These are phyloP conservation scores for Phytophthora podocarpi DNA, from an alignment of 352 stramenopile genomes.

Conservation along the genomic window DNA sequence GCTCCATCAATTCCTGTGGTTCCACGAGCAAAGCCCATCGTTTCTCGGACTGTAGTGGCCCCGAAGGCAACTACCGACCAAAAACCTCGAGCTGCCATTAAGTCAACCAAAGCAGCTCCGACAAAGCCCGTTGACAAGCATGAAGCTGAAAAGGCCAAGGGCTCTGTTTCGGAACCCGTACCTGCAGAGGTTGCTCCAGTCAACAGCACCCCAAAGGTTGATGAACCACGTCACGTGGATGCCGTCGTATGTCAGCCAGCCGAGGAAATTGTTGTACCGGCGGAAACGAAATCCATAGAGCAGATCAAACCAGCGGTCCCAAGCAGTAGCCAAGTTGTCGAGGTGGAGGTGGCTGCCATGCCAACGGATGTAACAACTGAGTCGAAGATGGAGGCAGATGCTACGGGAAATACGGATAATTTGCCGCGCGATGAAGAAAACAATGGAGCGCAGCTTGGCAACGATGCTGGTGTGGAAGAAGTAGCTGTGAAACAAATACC, in stretches of 20 bases:
- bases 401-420: not conserved
- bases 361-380: not conserved
- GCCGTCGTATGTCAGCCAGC: not conserved
- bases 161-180: not conserved
- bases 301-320: not conserved
- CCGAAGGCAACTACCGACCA: conserved; percentile 6
- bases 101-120: conserved; percentile 10
- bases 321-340: not conserved
- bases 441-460: not conserved
- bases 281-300: not conserved
- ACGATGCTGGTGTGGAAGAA: not conserved
- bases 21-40: conserved; percentile 16
- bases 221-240: not conserved
- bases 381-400: not conserved
- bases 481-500: not conserved
- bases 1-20: not conserved
- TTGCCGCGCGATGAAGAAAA: not conserved
- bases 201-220: not conserved
- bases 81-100: conserved; percentile 16
- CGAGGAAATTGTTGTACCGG: not conserved
- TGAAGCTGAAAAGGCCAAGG: not conserved
- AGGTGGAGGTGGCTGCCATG: not conserved
- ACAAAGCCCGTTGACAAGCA: conserved; percentile 6
- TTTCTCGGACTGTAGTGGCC: conserved; percentile 5
- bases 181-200: not conserved